Conservation (phyloP, 2,329 filamentous ascomycete species). For the Fusarium denticulatum region DNA sequence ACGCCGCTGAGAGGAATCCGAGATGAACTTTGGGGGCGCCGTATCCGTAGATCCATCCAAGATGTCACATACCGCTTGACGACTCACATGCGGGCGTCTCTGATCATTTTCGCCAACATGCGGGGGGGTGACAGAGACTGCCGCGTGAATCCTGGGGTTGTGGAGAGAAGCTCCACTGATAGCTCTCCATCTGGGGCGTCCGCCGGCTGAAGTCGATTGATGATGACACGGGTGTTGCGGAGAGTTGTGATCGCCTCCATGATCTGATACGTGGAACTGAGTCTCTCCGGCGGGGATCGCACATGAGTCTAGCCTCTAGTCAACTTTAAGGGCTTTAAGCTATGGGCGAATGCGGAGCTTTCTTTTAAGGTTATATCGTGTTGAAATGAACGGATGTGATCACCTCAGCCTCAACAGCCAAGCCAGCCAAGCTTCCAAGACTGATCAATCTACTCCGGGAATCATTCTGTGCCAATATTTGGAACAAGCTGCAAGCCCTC, state of each 20-base stretch:
- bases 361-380: slow-evolving; percentile 27
- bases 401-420: slow-evolving; percentile 28
- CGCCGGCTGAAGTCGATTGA: slow-evolving; percentile 6
- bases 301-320: slow-evolving; percentile 9
- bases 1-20: background rate
- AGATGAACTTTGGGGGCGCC: slow-evolving; percentile 26
- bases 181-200: slow-evolving; percentile 11
- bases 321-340: background rate
- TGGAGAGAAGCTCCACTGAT: slow-evolving; percentile 37
- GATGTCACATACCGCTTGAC: background rate
- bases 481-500: slow-evolving; percentile 13
- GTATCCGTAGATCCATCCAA: slow-evolving; percentile 12
- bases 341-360: slow-evolving; percentile 15
- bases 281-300: slow-evolving; percentile 25
- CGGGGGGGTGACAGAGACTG: slow-evolving; percentile 29
- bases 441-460: slow-evolving; percentile 11
- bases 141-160: slow-evolving; percentile 37
- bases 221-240: background rate
- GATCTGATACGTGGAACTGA: slow-evolving; percentile 37
- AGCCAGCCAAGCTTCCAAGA: slow-evolving; percentile 27
- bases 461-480: slow-evolving; percentile 31
- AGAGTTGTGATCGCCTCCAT: background rate
- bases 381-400: slow-evolving; percentile 25
- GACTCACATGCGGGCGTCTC: slow-evolving; percentile 4
- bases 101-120: slow-evolving; percentile 24